phyloP scores from a whole-genome alignment of 169 alveolate genomes.

The Plasmodium adleri region DNA sequence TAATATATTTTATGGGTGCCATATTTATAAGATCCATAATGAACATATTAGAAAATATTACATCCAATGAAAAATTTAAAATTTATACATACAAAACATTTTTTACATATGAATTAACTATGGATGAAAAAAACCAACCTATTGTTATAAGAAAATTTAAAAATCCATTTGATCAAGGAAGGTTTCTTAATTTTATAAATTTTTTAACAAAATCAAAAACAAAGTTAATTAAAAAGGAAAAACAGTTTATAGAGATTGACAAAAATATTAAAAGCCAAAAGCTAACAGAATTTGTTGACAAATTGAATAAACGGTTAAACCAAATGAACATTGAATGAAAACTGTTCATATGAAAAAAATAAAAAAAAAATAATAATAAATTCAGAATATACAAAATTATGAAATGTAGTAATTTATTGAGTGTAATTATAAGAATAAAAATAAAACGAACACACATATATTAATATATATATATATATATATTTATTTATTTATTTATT shows the following conservation, averaged over 20 bases:
- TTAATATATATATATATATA: too few species aligned
- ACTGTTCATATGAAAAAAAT: not conserved
- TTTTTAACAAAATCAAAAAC: slow-evolving; percentile 54
- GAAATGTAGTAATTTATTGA: not conserved
- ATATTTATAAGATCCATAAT: slow-evolving; percentile 31
- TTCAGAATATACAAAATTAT: not conserved
- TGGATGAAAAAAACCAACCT: slow-evolving; percentile 58
- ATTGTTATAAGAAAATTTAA: slow-evolving; percentile 31
- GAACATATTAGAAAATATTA: slow-evolving; percentile 65
- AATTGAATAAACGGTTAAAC: slow-evolving; percentile 10
- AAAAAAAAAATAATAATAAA: not conserved
- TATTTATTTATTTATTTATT: too few species aligned
- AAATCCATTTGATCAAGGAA: slow-evolving; percentile 70
- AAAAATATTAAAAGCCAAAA: slow-evolving; percentile 12
- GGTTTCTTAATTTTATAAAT: slow-evolving; percentile 7
- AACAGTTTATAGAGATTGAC: slow-evolving; percentile 25
- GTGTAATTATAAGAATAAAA: not conserved
- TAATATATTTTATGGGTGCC: slow-evolving; percentile 38
- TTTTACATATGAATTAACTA: slow-evolving; percentile 40
- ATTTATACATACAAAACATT: slow-evolving; percentile 41
- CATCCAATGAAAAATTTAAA: slow-evolving; percentile 62
- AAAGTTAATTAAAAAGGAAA: slow-evolving; percentile 3
- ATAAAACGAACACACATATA: not conserved
- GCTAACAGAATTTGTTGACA: slow-evolving; percentile 37
- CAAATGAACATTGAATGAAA: slow-evolving; percentile 5